Base-by-base conservation (phyloP, 202 grass and related monocot species). In the Digitaria exilis region DNA sequence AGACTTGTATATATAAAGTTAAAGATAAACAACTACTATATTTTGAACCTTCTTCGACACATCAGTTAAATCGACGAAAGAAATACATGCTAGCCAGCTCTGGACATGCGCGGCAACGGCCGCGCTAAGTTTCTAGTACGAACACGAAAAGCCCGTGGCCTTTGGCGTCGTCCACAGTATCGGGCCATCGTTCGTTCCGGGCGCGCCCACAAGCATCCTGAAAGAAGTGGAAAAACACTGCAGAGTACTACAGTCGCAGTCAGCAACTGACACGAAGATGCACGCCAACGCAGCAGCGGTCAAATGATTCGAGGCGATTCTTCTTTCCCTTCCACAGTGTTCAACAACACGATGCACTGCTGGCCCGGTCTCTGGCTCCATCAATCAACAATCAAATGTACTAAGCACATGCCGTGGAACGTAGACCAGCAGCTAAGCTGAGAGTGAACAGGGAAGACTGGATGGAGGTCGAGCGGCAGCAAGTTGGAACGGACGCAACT, bases 331-430 rank as follows among this genome's bases (percentile, higher is more conserved):
- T 46, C 57, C 55, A 58, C 21, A 59, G 25, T 0, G 26, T 29
- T 60, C 57, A 60, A 60, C 25, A 25, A 29, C 25, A 60, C 17
- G 11, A n/a, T n/a, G n/a, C n/a, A n/a, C n/a, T n/a, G n/a, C n/a
- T n/a, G n/a, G n/a, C n/a, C n/a, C n/a, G n/a, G n/a, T n/a, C n/a
- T n/a, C n/a, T n/a, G n/a, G n/a, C n/a, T n/a, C n/a, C n/a, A n/a
- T n/a, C n/a, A n/a, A n/a, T n/a, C n/a, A n/a, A n/a, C n/a, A n/a
- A n/a, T n/a, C n/a, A 5, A 37, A 18, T 18, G n/a, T 63, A 26
- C 71, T 78, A 87, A 76, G 30, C 85, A 32, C 71, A 76, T 87
- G 85, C 62, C 31, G 25, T 76, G 78, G 85, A 87, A 82, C 50
- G 29, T 31, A 9, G 59, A 73, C 34, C 1, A 55, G 51, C 51